Conservation (phyloP, 345 rosid species). For the Arabidopsis suecica region DNA sequence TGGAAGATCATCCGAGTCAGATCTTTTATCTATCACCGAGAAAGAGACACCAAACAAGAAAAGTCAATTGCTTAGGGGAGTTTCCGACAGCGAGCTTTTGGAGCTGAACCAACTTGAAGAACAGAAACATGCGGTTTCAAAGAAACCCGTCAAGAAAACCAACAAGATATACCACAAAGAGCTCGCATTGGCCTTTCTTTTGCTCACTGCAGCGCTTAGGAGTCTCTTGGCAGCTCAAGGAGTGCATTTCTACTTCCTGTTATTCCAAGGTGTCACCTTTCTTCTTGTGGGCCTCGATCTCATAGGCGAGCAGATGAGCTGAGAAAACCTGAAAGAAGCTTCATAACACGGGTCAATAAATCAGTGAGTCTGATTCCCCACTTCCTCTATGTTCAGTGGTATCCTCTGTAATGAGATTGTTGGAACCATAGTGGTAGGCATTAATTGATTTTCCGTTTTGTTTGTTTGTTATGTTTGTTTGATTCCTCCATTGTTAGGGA, state of each 20-base stretch:
- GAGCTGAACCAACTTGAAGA: slow-evolving; percentile 64
- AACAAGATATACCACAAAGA: slow-evolving; percentile 84
- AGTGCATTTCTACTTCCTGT: slow-evolving; percentile 85
- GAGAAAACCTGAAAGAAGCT: slow-evolving; percentile 12
- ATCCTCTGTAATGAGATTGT: slow-evolving; percentile 45
- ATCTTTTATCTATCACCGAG: slow-evolving; percentile 72
- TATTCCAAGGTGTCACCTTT: slow-evolving; percentile 83
- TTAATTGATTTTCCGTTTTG: slow-evolving; percentile 36
- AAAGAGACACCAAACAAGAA: slow-evolving; percentile 61
- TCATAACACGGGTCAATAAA: slow-evolving; percentile 29
- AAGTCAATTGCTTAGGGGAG: slow-evolving; percentile 59
- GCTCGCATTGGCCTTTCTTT: slow-evolving; percentile 75
- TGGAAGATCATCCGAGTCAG: slow-evolving; percentile 86
- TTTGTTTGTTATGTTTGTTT: slow-evolving; percentile 36
- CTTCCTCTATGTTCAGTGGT: slow-evolving; percentile 27
- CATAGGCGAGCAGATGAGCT: slow-evolving; percentile 88
- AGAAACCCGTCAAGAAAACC: slow-evolving; percentile 56
- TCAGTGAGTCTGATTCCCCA: slow-evolving; percentile 35
- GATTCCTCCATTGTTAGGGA: slow-evolving; percentile 36
- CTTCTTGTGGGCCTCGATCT: slow-evolving; percentile 86
- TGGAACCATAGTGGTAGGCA: slow-evolving; percentile 47
- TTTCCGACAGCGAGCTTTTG: slow-evolving; percentile 71
- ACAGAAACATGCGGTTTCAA: slow-evolving; percentile 54
- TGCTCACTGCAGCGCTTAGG: slow-evolving; percentile 76
- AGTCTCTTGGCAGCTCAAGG: slow-evolving; percentile 82